These are phyloP conservation scores for Cyberlindnera mrakii DNA, from an alignment of 805 yeast species.

Conservation along the genomic window DNA sequence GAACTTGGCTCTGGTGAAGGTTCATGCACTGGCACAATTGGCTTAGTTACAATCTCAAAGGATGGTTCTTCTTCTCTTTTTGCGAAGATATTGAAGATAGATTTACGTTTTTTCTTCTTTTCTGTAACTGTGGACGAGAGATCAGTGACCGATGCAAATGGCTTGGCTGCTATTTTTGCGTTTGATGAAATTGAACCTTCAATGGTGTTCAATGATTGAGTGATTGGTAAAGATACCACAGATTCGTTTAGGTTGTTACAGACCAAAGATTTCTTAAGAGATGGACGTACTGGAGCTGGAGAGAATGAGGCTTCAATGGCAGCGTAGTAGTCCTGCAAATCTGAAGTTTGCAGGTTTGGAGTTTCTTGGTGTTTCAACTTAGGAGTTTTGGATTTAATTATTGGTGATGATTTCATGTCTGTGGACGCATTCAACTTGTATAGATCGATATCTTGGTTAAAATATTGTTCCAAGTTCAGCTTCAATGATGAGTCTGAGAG, in stretches of 20 bases:
- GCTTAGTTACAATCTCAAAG: constrained; percentile 21
- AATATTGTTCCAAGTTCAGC: constrained; percentile 9
- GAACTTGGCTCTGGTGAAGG: not conserved
- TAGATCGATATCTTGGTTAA: constrained; percentile 8
- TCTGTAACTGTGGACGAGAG: constrained; percentile 3
- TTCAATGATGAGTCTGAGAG: constrained; percentile 7
- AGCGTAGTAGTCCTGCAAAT: not conserved
- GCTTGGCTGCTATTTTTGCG: not conserved
- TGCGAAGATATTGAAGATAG: constrained; percentile 19
- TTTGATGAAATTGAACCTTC: too few species aligned
- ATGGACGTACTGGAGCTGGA: constrained; percentile 1
- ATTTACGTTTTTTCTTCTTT: constrained; percentile 17
- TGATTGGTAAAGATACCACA: constrained; percentile 12
- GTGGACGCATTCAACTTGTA: constrained; percentile 8
- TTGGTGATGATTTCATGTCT: not conserved
- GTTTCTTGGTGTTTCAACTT: constrained; percentile 3
- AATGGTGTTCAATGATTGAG: constrained; percentile 4
- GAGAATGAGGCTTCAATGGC: constrained; percentile 5
- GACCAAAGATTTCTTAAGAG: not conserved
- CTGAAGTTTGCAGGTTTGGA: constrained; percentile 6
- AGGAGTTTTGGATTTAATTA: constrained; percentile 1
- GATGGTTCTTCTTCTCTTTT: constrained; percentile 16
- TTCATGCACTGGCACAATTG: not conserved
- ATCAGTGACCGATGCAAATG: not conserved
- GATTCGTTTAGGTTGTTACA: constrained; percentile 6